phyloP scores from a whole-genome alignment of 805 yeast species.

The Myxozyma nipponensis region DNA sequence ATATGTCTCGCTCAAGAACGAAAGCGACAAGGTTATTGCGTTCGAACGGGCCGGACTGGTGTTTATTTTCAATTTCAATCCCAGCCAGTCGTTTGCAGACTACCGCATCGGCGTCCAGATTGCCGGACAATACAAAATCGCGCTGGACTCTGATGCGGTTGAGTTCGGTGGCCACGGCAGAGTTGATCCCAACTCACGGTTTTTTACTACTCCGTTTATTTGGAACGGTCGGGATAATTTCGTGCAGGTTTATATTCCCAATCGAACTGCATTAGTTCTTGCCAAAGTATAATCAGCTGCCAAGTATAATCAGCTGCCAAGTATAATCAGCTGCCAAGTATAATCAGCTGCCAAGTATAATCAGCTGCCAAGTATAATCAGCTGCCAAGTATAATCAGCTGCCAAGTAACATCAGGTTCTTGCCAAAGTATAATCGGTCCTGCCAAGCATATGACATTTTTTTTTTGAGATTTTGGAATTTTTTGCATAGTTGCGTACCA shows the following conservation, averaged over 20 bases:
- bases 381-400: no score
- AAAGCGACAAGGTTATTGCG: conserved; percentile 80
- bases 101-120: conserved; percentile 85
- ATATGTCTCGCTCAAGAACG: conserved; percentile 82
- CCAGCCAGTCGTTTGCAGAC: conserved; percentile 74
- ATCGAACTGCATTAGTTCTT: conserved; percentile 62
- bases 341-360: no score
- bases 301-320: no score
- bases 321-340: no score
- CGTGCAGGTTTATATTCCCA: conserved; percentile 75
- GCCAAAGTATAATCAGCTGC: conserved; percentile 41
- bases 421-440: no score
- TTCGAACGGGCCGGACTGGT: conserved; percentile 83
- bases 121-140: conserved; percentile 71
- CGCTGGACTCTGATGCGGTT: conserved; percentile 67
- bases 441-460: no score
- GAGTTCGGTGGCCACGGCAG: conserved; percentile 81
- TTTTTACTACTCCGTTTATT: conserved; percentile 62
- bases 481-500: no score
- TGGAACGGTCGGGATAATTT: conserved; percentile 83
- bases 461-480: no score
- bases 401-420: no score
- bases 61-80: conserved; percentile 88
- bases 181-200: conserved; percentile 45
- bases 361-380: no score